Percentiles rank a stretch among this genome's conserved stretches.
phyloP scores from a whole-genome alignment of 1,284 basidiomycete species.

The Moesziomyces globuligerus region DNA sequence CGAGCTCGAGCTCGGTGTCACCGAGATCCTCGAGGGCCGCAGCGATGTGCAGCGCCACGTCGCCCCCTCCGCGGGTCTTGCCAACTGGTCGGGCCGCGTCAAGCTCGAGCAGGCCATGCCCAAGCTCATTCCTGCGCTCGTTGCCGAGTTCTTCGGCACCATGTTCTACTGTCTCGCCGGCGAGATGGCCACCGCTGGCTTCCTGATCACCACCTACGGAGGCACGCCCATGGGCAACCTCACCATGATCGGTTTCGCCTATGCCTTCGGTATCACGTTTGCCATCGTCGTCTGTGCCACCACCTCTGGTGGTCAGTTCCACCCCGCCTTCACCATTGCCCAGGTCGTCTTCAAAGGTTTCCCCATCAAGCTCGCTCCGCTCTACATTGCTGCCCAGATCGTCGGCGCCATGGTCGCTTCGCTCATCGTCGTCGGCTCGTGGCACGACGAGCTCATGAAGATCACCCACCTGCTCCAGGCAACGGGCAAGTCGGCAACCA shows the following conservation, averaged over 20 bases:
- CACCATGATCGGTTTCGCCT: slow-evolving; percentile 56
- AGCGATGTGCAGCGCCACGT: slow-evolving; percentile 40
- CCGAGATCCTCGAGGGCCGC: slow-evolving; percentile 51
- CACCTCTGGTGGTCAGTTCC: slow-evolving; percentile 55
- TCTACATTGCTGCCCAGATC: slow-evolving; percentile 54
- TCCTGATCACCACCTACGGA: slow-evolving; percentile 40
- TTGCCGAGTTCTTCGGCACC: slow-evolving; percentile 41
- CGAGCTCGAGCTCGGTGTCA: slow-evolving; percentile 50
- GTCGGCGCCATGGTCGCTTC: slow-evolving; percentile 50
- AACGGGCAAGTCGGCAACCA: slow-evolving; percentile 32
- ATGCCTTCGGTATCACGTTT: slow-evolving; percentile 54
- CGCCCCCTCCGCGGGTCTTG: slow-evolving; percentile 24
- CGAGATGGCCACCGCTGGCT: slow-evolving; percentile 50
- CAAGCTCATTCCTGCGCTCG: slow-evolving; percentile 20
- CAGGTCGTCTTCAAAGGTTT: slow-evolving; percentile 60
- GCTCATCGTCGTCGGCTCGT: slow-evolving; percentile 47
- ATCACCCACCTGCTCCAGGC: slow-evolving; percentile 34
- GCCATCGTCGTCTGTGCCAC: slow-evolving; percentile 53
- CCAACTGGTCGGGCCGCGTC: slow-evolving; percentile 35
- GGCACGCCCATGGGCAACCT: slow-evolving; percentile 42
- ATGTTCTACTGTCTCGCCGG: slow-evolving; percentile 52
- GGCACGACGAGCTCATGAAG: slow-evolving; percentile 48
- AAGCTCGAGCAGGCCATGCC: slow-evolving; percentile 29
- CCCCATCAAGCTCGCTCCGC: slow-evolving; percentile 50
- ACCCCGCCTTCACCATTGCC: slow-evolving; percentile 53